Evolutionary conservation across 2,329 filamentous ascomycete species (phyloP).

Genomic region (Blumeriella jaapii): DNA sequence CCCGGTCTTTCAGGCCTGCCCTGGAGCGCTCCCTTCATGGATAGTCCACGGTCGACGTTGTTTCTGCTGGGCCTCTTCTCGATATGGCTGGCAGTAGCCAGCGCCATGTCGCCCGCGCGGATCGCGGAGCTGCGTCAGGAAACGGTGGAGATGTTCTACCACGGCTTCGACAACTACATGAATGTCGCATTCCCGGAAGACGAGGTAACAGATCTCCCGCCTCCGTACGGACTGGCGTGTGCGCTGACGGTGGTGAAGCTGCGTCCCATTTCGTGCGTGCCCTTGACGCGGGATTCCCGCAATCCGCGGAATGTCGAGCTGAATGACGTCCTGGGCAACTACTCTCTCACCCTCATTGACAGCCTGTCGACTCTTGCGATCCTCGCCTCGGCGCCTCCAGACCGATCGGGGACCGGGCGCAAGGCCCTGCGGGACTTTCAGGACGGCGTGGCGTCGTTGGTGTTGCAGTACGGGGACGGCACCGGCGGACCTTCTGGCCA

Average conservation of each 20-base stretch:
- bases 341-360: constrained; percentile 90
- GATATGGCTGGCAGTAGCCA: constrained; percentile 20
- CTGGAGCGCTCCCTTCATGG: constrained; percentile 13
- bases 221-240: neutral
- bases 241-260: constrained; percentile 38
- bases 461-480: constrained; percentile 80
- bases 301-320: constrained; percentile 74
- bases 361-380: constrained; percentile 91
- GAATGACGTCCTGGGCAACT: constrained; percentile 95
- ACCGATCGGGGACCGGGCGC: constrained; percentile 39
- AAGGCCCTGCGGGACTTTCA: constrained; percentile 68
- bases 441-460: constrained; percentile 61
- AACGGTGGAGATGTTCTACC: constrained; percentile 79
- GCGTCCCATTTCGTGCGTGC: constrained; percentile 72
- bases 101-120: constrained; percentile 41
- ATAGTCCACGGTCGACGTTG: constrained; percentile 18
- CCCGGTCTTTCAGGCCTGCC: constrained; percentile 18
- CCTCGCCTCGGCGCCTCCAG: constrained; percentile 62
- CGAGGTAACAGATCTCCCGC: constrained; percentile 41
- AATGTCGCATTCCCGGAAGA: constrained; percentile 89
- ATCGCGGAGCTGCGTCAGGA: constrained; percentile 45
- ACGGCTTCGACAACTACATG: constrained; percentile 96
- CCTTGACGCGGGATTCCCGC: constrained; percentile 70
- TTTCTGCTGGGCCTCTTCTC: constrained; percentile 15
- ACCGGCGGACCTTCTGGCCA: constrained; percentile 53